Percentiles rank a stretch among this genome's conserved stretches.
Conservation (phyloP, 1,284 basidiomycete species). For the Laetiporus sulphureus region DNA sequence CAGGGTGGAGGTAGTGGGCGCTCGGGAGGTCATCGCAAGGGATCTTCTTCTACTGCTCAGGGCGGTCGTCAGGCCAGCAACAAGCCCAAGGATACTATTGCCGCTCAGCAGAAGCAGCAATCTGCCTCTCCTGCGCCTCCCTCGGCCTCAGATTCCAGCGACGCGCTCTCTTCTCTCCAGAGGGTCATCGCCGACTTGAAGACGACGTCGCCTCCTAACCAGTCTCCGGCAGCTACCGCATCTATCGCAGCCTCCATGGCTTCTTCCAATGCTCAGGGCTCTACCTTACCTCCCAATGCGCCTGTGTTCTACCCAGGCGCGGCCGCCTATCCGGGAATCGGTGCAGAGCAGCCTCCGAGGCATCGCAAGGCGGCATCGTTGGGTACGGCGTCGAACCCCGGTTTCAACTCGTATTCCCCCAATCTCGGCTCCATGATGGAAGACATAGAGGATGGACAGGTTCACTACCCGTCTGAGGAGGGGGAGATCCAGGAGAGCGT, state of each 20-base stretch:
- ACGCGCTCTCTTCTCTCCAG: slow-evolving; percentile 73
- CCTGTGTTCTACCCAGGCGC: slow-evolving; percentile 68
- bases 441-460: slow-evolving; percentile 58
- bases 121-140: slow-evolving; percentile 41
- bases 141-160: slow-evolving; percentile 51
- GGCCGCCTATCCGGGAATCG: slow-evolving; percentile 43
- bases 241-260: slow-evolving; percentile 34
- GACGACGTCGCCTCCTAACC: slow-evolving; percentile 54
- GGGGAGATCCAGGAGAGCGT: slow-evolving; percentile 65
- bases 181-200: slow-evolving; percentile 81
- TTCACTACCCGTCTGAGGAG: slow-evolving; percentile 52
- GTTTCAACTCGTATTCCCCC: slow-evolving; percentile 64
- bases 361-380: slow-evolving; percentile 78
- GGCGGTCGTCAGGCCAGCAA: slow-evolving; percentile 30
- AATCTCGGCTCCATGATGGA: slow-evolving; percentile 78
- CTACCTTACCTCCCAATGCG: slow-evolving; percentile 56
- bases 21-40: slow-evolving; percentile 47
- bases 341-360: slow-evolving; percentile 42
- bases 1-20: slow-evolving; percentile 37
- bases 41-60: slow-evolving; percentile 47
- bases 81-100: slow-evolving; percentile 31
- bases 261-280: slow-evolving; percentile 39
- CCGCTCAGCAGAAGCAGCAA: slow-evolving; percentile 28
- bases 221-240: slow-evolving; percentile 32
- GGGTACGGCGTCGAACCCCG: slow-evolving; percentile 49